Evolutionary conservation across 1,284 basidiomycete genomes (phyloP), one percentile per base, ranked within the genome.

Genomic region (Malassezia vespertilionis): DNA sequence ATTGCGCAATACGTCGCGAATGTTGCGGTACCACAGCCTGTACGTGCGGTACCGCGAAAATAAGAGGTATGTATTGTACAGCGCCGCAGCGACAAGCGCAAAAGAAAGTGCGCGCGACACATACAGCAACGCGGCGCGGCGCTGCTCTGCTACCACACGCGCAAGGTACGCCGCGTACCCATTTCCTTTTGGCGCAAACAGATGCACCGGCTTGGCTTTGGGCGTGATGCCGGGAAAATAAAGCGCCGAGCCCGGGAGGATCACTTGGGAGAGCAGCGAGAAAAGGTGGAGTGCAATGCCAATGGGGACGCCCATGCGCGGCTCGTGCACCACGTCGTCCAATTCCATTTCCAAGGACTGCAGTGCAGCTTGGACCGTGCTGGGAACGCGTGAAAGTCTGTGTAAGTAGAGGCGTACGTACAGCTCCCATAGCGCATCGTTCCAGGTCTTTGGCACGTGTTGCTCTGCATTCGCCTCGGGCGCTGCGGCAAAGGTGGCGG

Each of bases 21-120:
- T 40, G 5, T 41, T 15, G 7, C 44, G 42, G 41, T 51, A 41
- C 48, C 48, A 51, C 20, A 51, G 38, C 2, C 48, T 42, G 40
- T 51, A 51, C 18, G 36, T 41, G 18, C 48, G 36, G 4, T 34
- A 27, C 27, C 39, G 24, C 11, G 28, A 21, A 27, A 51, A 51
- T 3, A 51, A n/a, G 3, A 45, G 11, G 26, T 51, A 51, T 6
- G 48, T 35, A 31, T 51, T 51, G 42, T 40, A 40, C 14, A 41
- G 6, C 12, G 48, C 36, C 12, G 41, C 23, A 10, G 26, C 15
- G 10, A 44, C 21, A 5, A 51, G 30, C 10, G 33, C 37, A 5
- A 45, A 12, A n/a, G 40, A 45, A 2, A 51, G 17, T 31, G 35
- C 14, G 12, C 40, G 37, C 18, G 48, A 51, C 48, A 27, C 36